Evolutionary conservation across 495 filamentous ascomycete genomes (phyloP).

Genomic region (Xylaria cubensis): DNA sequence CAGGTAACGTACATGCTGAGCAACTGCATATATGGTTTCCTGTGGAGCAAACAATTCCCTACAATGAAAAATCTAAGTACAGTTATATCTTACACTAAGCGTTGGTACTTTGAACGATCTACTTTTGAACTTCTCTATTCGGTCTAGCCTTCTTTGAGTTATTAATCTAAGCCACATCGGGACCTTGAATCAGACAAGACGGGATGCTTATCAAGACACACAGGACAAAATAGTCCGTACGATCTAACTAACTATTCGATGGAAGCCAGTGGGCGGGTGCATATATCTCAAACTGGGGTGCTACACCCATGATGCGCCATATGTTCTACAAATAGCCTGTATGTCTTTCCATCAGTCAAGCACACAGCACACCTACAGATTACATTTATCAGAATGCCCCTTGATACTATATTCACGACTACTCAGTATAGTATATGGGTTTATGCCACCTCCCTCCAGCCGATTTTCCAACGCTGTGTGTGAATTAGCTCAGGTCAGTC

Average conservation of each 20-base stretch:
- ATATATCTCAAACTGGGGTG: background rate
- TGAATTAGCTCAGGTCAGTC: too few species aligned
- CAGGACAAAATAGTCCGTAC: background rate
- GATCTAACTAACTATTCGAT: background rate
- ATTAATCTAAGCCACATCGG: background rate
- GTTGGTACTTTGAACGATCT: background rate
- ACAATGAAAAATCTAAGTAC: too few species aligned
- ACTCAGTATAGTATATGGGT: too few species aligned
- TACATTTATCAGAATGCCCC: background rate
- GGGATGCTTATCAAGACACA: background rate
- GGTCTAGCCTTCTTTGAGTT: background rate
- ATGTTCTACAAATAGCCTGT: constrained; percentile 4
- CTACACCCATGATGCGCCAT: background rate
- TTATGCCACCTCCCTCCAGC: too few species aligned
- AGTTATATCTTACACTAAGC: background rate
- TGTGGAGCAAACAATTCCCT: too few species aligned
- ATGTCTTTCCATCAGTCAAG: background rate
- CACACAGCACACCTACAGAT: background rate
- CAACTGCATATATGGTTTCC: too few species aligned
- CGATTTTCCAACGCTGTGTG: too few species aligned
- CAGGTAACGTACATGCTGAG: background rate
- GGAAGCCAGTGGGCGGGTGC: too few species aligned
- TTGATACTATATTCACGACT: too few species aligned
- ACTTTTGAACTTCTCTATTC: background rate
- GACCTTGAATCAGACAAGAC: background rate